Evolutionary conservation across 768 basidiomycete genomes (phyloP), one percentile per base, ranked within the genome.

Genomic region (Gymnopilus dilepis): DNA sequence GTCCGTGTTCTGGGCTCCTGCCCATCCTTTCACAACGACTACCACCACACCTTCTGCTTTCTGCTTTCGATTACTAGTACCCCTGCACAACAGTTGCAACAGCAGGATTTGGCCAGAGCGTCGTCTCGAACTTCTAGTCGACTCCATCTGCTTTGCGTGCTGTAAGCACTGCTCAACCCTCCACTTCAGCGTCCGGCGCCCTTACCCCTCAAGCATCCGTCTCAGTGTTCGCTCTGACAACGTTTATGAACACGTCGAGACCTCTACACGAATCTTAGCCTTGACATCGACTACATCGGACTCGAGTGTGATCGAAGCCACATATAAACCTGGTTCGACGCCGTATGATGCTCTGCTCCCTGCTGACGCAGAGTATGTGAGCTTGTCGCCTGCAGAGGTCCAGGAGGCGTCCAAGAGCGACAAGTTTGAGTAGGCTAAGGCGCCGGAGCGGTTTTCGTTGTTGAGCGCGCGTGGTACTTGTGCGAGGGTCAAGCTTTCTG

Each of bases 371-470:
- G 47, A 48, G 47, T 93, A 92, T 71, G 61, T 77, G 34, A 74
- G 83, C 52, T 70, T 83, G 19, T 65, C 92, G 24, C 89, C 91
- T 1, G 68, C 76, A 50, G 69, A 66, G 4, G 83, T 78, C 55
- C 70, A 78, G 67, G 80, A 82, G 6, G 86, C 86, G 37, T 92
- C 91, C 67, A 69, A 76, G 63, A 73, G 73, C 19, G 74, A 77
- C 56, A 84, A 74, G 72, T 93, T 92, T 66, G 86, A 85, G 67
- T 89, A 84, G 85, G 87, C 70, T 51, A 82, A 82, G 60, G 80
- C 92, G 48, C 91, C 91, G 1, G 89, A 90, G 60, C 91, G 86
- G 86, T 77, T 88, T 59, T 91, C 91, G 37, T 91, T 90, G 33
- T 12, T 34, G 33, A 34, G 33, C 33, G 12, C 33, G 12, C 12